Conservation (phyloP, 768 basidiomycete genomes). For the Hypsizygus marmoreus region DNA sequence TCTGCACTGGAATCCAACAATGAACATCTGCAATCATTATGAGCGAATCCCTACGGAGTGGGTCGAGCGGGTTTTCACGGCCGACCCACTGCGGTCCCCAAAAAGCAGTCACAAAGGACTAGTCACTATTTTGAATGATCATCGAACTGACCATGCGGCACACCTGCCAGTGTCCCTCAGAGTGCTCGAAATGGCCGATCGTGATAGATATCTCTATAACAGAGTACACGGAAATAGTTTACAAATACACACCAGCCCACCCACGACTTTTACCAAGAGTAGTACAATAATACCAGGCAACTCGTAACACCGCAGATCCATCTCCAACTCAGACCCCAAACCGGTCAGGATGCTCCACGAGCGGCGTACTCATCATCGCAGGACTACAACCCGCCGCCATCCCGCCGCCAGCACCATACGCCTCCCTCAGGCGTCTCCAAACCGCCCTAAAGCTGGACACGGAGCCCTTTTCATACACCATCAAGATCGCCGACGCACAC, state of each 20-base stretch:
- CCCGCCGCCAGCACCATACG: conserved; percentile 51
- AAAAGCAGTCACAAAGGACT: too few relatives aligned
- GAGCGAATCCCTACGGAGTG: too few relatives aligned
- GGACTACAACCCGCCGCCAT: conserved; percentile 42
- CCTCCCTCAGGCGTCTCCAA: conserved; percentile 69
- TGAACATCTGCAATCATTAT: too few relatives aligned
- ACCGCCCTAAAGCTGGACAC: conserved; percentile 81
- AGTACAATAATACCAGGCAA: background rate
- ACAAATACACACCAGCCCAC: background rate
- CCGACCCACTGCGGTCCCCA: too few relatives aligned
- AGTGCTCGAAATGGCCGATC: too few relatives aligned
- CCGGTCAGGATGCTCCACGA: conserved; percentile 44
- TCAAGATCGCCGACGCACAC: conserved; percentile 61
- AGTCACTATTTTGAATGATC: too few relatives aligned
- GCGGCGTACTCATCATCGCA: conserved; percentile 39
- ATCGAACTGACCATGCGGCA: too few relatives aligned
- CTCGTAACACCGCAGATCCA: background rate
- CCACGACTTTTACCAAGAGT: background rate
- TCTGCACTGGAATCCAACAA: too few relatives aligned
- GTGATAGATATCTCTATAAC: too few relatives aligned
- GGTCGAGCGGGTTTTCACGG: too few relatives aligned
- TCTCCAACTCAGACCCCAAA: conserved; percentile 25
- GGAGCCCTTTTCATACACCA: conserved; percentile 91
- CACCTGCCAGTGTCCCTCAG: too few relatives aligned
- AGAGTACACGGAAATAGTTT: too few relatives aligned